Evolutionary conservation across 768 basidiomycete genomes (phyloP), one percentile per base, ranked within the genome.

Genomic region (Psilocybe tampanensis): DNA sequence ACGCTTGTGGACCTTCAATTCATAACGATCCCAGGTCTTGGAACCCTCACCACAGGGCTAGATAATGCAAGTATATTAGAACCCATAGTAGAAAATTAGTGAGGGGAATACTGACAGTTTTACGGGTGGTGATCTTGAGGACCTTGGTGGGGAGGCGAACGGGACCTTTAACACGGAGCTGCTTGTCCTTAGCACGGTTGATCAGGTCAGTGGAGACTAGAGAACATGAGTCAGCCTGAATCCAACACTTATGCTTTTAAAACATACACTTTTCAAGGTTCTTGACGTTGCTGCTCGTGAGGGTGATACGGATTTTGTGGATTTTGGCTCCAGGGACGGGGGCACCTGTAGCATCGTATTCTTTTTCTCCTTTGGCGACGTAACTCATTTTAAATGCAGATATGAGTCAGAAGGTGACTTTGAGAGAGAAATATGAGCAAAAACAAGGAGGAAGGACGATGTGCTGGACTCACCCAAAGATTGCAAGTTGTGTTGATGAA

Each of bases 41-140:
- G 97, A 98, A 83, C 97, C 97, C 79, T 98, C 97, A 93, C 97
- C 97, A 72, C 97, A 98, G 77, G 97, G 92, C 93, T 97, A 67
- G 36, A 39, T 8, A 58, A 9, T 34, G 47, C 55, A 21, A 56
- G 41, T 18, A 44, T 52, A 9, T 44, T 17, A 43, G 44, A 56
- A 36, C 60, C 21, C 22, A 34, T 21, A 53, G 52, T 3, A 3
- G 26, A 15, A 3, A 7, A 0, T 60, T 58, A 11, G 0, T 24
- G 8, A 3, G 15, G 19, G 19, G 43, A n/a, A 17, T 49, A 18
- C 12, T 24, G 18, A 95, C 95, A 63, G 97, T 96, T 78, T 99
- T 99, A 72, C 97, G 92, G 78, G 96, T 99, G 76, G 95, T 97
- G 82, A 98, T 95, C 79, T 93, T 95, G 70, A 99, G 87, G 72